Percentiles rank a stretch among this genome's conserved stretches.
Evolutionary conservation across 2,329 filamentous ascomycete species (phyloP).

Genomic region (Tricladium varicosporioides): DNA sequence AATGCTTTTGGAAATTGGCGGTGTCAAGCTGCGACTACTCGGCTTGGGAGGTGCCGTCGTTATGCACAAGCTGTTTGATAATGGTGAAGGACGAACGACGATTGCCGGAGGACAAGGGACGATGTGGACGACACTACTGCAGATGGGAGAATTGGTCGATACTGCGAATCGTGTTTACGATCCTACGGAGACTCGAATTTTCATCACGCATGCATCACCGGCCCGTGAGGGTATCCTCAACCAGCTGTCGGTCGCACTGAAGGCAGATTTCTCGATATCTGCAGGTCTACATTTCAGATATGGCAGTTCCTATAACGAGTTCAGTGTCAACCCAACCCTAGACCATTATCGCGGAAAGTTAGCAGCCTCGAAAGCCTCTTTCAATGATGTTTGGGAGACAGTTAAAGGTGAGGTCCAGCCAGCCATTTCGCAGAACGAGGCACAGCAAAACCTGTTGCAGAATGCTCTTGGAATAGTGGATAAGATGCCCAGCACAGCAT

Average conservation of each 20-base stretch:
- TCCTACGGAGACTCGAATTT: slow-evolving; percentile 93
- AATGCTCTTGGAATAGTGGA: slow-evolving; percentile 92
- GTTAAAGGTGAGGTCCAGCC: slow-evolving; percentile 95
- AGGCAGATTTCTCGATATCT: slow-evolving; percentile 97
- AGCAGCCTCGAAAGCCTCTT: slow-evolving; percentile 94
- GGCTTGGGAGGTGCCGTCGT: slow-evolving; percentile 95
- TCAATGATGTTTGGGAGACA: slow-evolving; percentile 99
- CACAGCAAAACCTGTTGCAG: slow-evolving; percentile 86
- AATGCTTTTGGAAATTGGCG: slow-evolving; percentile 88
- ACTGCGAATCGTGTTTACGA: slow-evolving; percentile 98
- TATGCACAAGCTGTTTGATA: slow-evolving; percentile 99
- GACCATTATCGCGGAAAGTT: slow-evolving; percentile 99
- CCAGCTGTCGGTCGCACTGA: slow-evolving; percentile 94
- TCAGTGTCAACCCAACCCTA: slow-evolving; percentile 95
- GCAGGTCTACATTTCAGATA: slow-evolving; percentile 98
- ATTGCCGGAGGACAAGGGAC: slow-evolving; percentile 98
- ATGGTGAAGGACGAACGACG: slow-evolving; percentile 94
- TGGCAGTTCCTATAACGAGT: slow-evolving; percentile 99
- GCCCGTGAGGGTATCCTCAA: slow-evolving; percentile 95
- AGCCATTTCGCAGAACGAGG: slow-evolving; percentile 88
- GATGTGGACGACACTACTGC: slow-evolving; percentile 98
- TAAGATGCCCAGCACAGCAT: slow-evolving; percentile 95
- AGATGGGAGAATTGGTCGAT: slow-evolving; percentile 97
- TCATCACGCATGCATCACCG: slow-evolving; percentile 94
- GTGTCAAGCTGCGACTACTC: slow-evolving; percentile 90